Evolutionary conservation across 176 grass and related monocot genomes (phyloP).

Genomic region (Lolium multiflorum): DNA sequence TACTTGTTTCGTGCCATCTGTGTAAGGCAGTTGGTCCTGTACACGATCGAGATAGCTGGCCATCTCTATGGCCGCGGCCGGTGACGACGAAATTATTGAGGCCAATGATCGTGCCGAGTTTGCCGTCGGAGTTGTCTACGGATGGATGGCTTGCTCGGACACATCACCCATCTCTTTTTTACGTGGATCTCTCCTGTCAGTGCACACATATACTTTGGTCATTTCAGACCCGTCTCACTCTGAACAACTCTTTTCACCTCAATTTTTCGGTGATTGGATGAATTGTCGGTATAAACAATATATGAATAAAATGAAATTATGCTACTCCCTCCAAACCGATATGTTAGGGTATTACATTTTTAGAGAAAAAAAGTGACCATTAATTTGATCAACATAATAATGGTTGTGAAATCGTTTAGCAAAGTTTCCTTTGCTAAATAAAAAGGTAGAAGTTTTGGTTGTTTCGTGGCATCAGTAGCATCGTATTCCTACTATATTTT

Average conservation of each 20-base stretch:
- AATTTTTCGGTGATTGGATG: not conserved
- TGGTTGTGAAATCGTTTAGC: no score
- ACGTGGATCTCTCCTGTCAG: not conserved
- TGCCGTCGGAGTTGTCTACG: not conserved
- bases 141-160: not conserved
- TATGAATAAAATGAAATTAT: no score
- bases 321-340: no score
- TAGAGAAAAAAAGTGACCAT: no score
- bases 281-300: not conserved
- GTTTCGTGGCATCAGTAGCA: no score
- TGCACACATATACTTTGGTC: not conserved
- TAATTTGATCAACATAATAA: no score
- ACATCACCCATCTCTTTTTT: not conserved
- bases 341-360: no score
- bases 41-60: not conserved
- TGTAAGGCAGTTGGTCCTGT: not conserved
- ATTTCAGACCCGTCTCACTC: slow-evolving; percentile 32
- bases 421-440: no score
- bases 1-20: not conserved
- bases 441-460: no score
- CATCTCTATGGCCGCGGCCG: not conserved
- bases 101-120: slow-evolving; percentile 34
- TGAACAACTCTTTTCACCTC: not conserved
- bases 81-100: not conserved
- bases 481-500: no score